Evolutionary conservation across 495 filamentous ascomycete species (phyloP).

Genomic region (Hyaloscypha variabilis): DNA sequence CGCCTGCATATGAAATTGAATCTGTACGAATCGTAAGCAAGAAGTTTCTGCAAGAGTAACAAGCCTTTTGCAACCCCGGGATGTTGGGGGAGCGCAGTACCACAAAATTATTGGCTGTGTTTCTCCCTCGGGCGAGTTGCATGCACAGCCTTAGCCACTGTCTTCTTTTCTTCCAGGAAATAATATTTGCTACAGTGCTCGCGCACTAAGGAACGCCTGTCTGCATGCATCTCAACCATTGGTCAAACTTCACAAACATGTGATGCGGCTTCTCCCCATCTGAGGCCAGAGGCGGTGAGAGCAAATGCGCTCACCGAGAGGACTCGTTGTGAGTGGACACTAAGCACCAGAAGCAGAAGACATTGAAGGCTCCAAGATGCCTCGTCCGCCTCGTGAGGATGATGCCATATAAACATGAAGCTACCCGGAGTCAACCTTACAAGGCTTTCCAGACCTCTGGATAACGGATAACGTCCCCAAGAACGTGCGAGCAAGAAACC

Average conservation of each 20-base stretch:
- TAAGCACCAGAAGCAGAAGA: neutral
- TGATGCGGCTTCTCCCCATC: neutral
- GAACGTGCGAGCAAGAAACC: neutral
- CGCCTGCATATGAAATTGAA: neutral
- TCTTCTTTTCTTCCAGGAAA: neutral
- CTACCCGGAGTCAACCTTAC: slow-evolving; percentile 7
- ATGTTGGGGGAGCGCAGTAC: neutral
- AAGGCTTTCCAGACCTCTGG: slow-evolving; percentile 8
- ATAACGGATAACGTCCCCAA: neutral
- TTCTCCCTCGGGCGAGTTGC: neutral
- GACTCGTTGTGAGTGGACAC: neutral
- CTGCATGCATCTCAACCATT: neutral
- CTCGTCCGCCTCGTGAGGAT: slow-evolving; percentile 11
- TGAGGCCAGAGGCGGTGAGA: neutral
- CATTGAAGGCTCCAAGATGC: slow-evolving; percentile 12
- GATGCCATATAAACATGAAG: slow-evolving; percentile 11
- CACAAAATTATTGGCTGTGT: slow-evolving; percentile 1
- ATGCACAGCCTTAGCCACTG: neutral
- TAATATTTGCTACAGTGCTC: too few relatives aligned
- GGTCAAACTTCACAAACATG: neutral
- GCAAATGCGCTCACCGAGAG: slow-evolving; percentile 14
- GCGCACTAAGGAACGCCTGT: neutral
- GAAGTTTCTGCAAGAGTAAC: neutral
- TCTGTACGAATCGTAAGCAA: neutral
- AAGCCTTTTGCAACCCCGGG: neutral